Percentiles rank a stretch among this genome's conserved stretches.
These are phyloP conservation scores for Grosmannia serpens DNA, from an alignment of 2,329 filamentous ascomycete genomes.

Conservation along the genomic window DNA sequence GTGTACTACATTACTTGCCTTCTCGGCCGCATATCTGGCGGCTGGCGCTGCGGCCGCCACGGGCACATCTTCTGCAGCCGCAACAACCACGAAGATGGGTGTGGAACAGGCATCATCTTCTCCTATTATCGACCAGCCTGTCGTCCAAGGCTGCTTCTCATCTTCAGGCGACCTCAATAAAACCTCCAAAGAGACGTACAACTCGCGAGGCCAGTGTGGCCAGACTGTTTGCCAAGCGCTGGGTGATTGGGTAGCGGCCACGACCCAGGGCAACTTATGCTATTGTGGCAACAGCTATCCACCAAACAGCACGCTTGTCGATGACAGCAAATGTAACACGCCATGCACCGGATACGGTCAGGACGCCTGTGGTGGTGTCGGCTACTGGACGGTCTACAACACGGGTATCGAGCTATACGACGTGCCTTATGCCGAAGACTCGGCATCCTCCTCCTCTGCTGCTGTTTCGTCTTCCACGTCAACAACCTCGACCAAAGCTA, in stretches of 20 bases:
- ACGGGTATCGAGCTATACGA: constrained; percentile 32
- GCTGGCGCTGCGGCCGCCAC: constrained; percentile 6
- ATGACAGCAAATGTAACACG: constrained; percentile 50
- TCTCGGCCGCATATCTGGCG: constrained; percentile 9
- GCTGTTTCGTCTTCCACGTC: constrained; percentile 12
- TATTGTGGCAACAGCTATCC: constrained; percentile 65
- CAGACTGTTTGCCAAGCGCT: constrained; percentile 25
- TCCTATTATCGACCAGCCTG: constrained; percentile 25
- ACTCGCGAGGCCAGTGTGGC: constrained; percentile 32
- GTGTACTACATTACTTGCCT: constrained; percentile 7
- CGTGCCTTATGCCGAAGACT: constrained; percentile 18
- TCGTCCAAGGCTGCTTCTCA: constrained; percentile 40
- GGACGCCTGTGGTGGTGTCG: constrained; percentile 53
- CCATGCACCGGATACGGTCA: constrained; percentile 51
- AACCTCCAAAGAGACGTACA: constrained; percentile 17
- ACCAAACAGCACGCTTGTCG: constrained; percentile 37
- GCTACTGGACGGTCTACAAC: constrained; percentile 39
- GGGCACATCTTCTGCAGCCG: constrained; percentile 1
- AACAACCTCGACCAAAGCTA: neutral
- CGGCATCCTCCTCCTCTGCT: constrained; percentile 13
- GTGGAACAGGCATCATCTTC: constrained; percentile 26
- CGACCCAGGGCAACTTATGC: constrained; percentile 52
- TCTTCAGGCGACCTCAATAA: constrained; percentile 27
- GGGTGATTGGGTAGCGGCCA: constrained; percentile 46
- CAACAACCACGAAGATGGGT: constrained; percentile 9